These are phyloP conservation scores for Colletotrichum shisoi DNA, from an alignment of 2,329 filamentous ascomycete species.

Conservation along the genomic window DNA sequence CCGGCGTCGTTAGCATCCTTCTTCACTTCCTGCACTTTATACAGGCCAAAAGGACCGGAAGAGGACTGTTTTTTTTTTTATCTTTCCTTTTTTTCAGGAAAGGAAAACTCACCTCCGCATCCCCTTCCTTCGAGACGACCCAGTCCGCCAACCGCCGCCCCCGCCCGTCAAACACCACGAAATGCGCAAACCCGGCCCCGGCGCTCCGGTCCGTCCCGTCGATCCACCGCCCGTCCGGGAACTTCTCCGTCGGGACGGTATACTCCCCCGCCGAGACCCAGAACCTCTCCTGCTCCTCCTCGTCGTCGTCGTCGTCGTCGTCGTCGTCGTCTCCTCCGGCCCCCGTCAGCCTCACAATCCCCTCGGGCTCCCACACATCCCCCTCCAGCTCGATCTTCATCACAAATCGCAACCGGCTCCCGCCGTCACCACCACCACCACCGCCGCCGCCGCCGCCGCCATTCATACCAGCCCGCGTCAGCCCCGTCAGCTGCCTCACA, in stretches of 20 bases:
- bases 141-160: conserved; percentile 56
- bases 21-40: not conserved
- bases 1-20: conserved; percentile 12
- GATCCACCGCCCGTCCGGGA: conserved; percentile 51
- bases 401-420: conserved; percentile 54
- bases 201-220: conserved; percentile 60
- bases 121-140: conserved; percentile 51
- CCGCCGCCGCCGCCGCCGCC: not conserved
- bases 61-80: not conserved
- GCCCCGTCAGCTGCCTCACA: conserved; percentile 47
- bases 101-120: conserved; percentile 24
- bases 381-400: conserved; percentile 54
- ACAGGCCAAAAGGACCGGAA: not conserved
- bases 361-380: conserved; percentile 59
- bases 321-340: no score
- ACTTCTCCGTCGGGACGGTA: conserved; percentile 51
- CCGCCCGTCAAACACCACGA: conserved; percentile 55
- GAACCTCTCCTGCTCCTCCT: conserved; percentile 48
- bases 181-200: conserved; percentile 55
- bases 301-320: not conserved
- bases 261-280: conserved; percentile 57
- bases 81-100: no score
- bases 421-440: not conserved
- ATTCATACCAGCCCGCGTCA: conserved; percentile 46
- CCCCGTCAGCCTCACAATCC: conserved; percentile 52